These are phyloP conservation scores for Taiozyma sp. DNA, from an alignment of 1,139 yeast species.

Conservation along the genomic window DNA sequence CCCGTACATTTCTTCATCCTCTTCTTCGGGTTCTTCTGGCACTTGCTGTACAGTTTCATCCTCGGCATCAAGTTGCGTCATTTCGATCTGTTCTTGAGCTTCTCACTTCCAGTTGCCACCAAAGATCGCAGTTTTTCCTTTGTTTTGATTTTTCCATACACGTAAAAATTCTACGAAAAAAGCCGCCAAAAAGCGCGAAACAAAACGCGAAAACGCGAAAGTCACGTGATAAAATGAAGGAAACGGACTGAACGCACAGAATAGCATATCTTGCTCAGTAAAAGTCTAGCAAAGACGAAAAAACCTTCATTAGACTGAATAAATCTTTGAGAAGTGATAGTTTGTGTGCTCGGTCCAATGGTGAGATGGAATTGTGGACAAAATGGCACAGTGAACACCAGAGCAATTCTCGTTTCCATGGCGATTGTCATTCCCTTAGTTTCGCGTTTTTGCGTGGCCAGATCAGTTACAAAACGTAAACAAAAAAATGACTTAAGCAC, in stretches of 20 bases:
- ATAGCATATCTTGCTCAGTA: too few relatives aligned
- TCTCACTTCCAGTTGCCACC: slow-evolving; percentile 4
- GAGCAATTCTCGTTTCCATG: not conserved
- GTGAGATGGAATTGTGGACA: too few relatives aligned
- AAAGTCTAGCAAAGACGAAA: too few relatives aligned
- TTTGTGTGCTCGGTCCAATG: too few relatives aligned
- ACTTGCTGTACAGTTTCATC: slow-evolving; percentile 11
- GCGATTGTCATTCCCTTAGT: not conserved
- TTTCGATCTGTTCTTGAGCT: slow-evolving; percentile 1
- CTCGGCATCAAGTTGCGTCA: slow-evolving; percentile 9
- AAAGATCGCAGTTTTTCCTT: slow-evolving; percentile 1
- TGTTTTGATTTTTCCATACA: slow-evolving; percentile 11
- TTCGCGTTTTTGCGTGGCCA: not conserved
- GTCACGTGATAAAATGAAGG: slow-evolving; percentile 6
- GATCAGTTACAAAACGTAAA: not conserved
- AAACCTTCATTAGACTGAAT: too few relatives aligned
- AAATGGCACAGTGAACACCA: too few relatives aligned
- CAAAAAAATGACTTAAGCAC: not conserved
- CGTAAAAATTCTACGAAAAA: not conserved
- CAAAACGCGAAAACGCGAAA: slow-evolving; percentile 5
- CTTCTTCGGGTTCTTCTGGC: slow-evolving; percentile 28
- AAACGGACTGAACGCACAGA: too few relatives aligned
- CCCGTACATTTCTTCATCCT: slow-evolving; percentile 40
- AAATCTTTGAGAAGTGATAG: too few relatives aligned
- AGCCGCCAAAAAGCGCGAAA: slow-evolving; percentile 3